Evolutionary conservation across 164 flowering plant genomes (phyloP), one percentile per base, ranked within the genome.

Genomic region (Akebia trifoliata): DNA sequence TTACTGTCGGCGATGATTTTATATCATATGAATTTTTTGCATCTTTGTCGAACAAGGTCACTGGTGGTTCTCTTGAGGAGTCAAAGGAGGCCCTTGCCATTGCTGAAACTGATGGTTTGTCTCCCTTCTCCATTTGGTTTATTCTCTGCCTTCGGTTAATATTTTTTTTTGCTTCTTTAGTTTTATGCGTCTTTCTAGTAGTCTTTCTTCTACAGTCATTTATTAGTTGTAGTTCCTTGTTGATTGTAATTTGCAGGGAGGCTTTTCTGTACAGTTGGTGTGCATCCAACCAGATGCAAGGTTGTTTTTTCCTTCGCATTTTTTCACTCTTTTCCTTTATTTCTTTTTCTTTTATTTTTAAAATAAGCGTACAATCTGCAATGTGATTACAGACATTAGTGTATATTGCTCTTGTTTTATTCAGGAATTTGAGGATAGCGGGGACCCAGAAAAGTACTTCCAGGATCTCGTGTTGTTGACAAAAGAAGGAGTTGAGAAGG

Each of bases 51-150:
- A 30, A 22, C 45, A 63, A 89, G 98, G 96, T 93, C 38, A 89
- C 98, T 63, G 98, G 98, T 18, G 98, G 98, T n/a, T 93, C 98
- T 15, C 87, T 93, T 17, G 84, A 89, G 72, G 98, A 93, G 60
- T 93, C 98, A 25, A 84, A 56, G 74, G 86, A 93, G 72, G 97
- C 98, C 57, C 85, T 93, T 34, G 82, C 93, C 11, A 84, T 93
- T 72, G 95, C 98, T 1, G 97, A 93, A 72, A 87, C 92, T 1
- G 95, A 93, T 83, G 98, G 98, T 92, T 22, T 55, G 43, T 17
- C 39, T 17, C 54, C 63, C n/a, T 20, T 32, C 24, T 22, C 15
- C 11, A n/a, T 46, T 29, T 2, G n/a, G 45, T 31, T 22, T 18
- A 4, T 0, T 28, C n/a, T 7, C 25, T 44, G 20, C 20, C 4